Percentiles rank a stretch among this genome's conserved stretches.
phyloP scores from a whole-genome alignment of 2,329 filamentous ascomycete genomes.

The Colletotrichum sp. region DNA sequence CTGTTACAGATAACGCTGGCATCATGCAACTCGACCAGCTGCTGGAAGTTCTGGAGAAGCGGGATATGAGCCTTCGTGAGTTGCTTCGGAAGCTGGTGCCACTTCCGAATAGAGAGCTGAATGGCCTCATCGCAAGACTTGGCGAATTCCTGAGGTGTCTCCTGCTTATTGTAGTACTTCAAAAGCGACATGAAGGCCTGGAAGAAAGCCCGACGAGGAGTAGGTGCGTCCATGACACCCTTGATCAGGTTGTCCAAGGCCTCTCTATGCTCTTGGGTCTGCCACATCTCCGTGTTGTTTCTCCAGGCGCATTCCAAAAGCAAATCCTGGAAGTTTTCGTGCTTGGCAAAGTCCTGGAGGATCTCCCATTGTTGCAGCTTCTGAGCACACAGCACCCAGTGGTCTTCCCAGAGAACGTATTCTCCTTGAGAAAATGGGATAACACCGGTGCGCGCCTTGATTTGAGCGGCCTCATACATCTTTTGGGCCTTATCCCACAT shows the following conservation, averaged over 20 bases:
- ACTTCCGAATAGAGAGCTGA: slow-evolving; percentile 95
- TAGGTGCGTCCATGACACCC: slow-evolving; percentile 96
- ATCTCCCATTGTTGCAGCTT: slow-evolving; percentile 99
- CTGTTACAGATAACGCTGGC: slow-evolving; percentile 96
- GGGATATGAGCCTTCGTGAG: slow-evolving; percentile 96
- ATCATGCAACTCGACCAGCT: slow-evolving; percentile 95
- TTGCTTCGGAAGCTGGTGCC: slow-evolving; percentile 94
- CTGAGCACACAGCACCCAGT: slow-evolving; percentile 97
- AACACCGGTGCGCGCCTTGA: slow-evolving; percentile 95
- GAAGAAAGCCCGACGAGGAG: slow-evolving; percentile 93
- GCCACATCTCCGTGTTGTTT: slow-evolving; percentile 94
- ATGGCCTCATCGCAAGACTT: slow-evolving; percentile 95
- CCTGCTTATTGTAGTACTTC: slow-evolving; percentile 90
- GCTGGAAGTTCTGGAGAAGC: slow-evolving; percentile 95
- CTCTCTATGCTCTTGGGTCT: slow-evolving; percentile 82
- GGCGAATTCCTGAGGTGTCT: slow-evolving; percentile 80
- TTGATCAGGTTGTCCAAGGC: slow-evolving; percentile 94
- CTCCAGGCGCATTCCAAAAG: slow-evolving; percentile 96
- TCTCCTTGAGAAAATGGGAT: slow-evolving; percentile 95
- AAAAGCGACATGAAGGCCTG: slow-evolving; percentile 97
- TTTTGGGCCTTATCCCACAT: slow-evolving; percentile 99
- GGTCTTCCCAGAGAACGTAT: slow-evolving; percentile 99
- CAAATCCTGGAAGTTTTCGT: slow-evolving; percentile 97
- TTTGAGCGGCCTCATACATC: slow-evolving; percentile 94
- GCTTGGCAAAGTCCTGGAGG: slow-evolving; percentile 94